Percentiles rank a stretch among this genome's conserved stretches.
These are phyloP conservation scores for Neurospora sp. DNA, from an alignment of 495 filamentous ascomycete genomes.

Conservation along the genomic window DNA sequence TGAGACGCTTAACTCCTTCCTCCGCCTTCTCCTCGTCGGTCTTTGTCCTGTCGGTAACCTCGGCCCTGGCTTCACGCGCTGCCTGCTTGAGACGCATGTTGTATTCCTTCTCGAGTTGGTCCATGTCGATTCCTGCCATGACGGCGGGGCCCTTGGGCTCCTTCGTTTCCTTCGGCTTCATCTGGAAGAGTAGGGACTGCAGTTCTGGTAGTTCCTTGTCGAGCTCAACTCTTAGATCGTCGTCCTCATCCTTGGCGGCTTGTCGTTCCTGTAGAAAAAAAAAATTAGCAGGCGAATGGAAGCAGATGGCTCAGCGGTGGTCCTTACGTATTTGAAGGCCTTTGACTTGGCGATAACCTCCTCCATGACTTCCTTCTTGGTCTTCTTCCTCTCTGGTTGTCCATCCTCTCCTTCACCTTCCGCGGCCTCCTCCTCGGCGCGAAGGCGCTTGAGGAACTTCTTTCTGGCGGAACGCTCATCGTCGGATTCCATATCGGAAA, in stretches of 20 bases:
- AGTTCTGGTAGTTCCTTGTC: conserved; percentile 69
- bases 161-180: conserved; percentile 27
- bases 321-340: conserved; percentile 69
- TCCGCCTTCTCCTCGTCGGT: conserved; percentile 78
- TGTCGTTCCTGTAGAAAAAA: conserved; percentile 44
- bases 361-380: conserved; percentile 90
- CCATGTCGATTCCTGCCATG: conserved; percentile 51
- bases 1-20: conserved; percentile 63
- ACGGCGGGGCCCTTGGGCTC: conserved; percentile 48
- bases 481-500: conserved; percentile 48
- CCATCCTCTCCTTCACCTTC: conserved; percentile 37
- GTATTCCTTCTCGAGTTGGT: conserved; percentile 67
- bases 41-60: conserved; percentile 78
- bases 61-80: conserved; percentile 68
- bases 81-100: conserved; percentile 73
- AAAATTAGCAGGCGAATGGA: background rate
- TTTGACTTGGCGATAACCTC: conserved; percentile 98
- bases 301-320: background rate
- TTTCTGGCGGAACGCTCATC: conserved; percentile 35
- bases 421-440: conserved; percentile 31
- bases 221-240: conserved; percentile 51
- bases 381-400: conserved; percentile 74
- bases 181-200: conserved; percentile 53
- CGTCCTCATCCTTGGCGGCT: conserved; percentile 85
- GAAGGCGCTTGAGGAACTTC: conserved; percentile 49